Conservation (phyloP, 805 yeast genomes). For the Ogataea glucozyma region DNA sequence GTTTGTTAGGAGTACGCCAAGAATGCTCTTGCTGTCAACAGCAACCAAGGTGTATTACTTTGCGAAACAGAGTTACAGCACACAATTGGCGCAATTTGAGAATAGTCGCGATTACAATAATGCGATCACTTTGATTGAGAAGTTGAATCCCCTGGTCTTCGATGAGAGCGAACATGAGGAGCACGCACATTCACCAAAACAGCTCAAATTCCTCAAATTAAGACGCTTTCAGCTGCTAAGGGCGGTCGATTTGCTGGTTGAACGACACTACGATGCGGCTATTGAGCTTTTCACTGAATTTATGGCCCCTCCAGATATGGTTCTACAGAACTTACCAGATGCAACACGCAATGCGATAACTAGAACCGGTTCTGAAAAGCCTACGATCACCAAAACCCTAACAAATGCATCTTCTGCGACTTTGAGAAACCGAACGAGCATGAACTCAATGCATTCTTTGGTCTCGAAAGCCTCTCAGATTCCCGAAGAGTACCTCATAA, state of each 20-base stretch:
- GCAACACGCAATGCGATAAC: too few species aligned
- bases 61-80: constrained; percentile 30
- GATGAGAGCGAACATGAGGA: constrained; percentile 8
- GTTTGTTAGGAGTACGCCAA: constrained; percentile 27
- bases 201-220: constrained; percentile 36
- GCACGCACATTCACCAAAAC: constrained; percentile 27
- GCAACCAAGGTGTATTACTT: constrained; percentile 30
- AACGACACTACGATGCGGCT: constrained; percentile 37
- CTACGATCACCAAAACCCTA: too few species aligned
- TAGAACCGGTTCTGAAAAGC: too few species aligned
- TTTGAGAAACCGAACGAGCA: constrained; percentile 9
- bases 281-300: constrained; percentile 49
- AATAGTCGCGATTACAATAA: constrained; percentile 36
- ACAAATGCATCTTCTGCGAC: too few species aligned
- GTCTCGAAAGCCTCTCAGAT: too few species aligned
- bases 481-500: too few species aligned
- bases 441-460: constrained; percentile 12
- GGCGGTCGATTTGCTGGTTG: constrained; percentile 37
- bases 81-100: constrained; percentile 38
- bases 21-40: constrained; percentile 34
- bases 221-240: constrained; percentile 45
- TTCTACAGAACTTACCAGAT: constrained; percentile 49
- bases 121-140: constrained; percentile 45
- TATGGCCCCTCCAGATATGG: constrained; percentile 59
- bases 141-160: constrained; percentile 31